Evolutionary conservation across 352 stramenopile species (phyloP), one percentile per base, ranked within the genome.

Genomic region (Achlya hypogyna): DNA sequence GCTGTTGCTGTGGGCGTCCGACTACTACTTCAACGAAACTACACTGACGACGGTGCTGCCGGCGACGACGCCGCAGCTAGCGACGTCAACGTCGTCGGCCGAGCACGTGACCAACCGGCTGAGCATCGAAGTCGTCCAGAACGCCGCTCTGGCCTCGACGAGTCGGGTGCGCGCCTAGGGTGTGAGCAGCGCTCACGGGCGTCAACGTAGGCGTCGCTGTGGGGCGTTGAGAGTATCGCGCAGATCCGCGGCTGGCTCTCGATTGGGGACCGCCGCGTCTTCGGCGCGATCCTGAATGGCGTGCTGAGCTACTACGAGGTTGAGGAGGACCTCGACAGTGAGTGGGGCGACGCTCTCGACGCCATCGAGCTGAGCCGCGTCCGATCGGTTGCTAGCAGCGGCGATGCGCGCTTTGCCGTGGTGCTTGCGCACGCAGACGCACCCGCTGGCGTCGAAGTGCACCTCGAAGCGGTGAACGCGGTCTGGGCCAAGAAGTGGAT

Each of bases 221-320:
- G 56, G 56, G n/a, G 16, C n/a, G 29, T 23, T 5, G 60, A 67
- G 2, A 58, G 29, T 29, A 42, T 58, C 45, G 84, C 77, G 1
- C 76, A 78, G 34, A 87, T 88, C 62, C 75, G 79, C 20, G 81
- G 82, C 16, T 84, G 82, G 49, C 76, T 95, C 27, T 73, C 86
- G 31, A 87, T 93, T 35, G 75, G 76, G 1, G 81, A 78, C 0
- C 73, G 59, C 27, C 76, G 72, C 14, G 82, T 91, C 3, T 95
- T 89, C 66, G 84, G 84, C 0, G 77, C 81, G 1, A 95, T 95
- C 35, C 82, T 83, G 0, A 88, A 82, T 38, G 84, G 84, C n/a
- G 78, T 95, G 9, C 91, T 95, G 62, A 87, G 84, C 34, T 95
- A 93, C 67, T 95, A 92, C 53, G 84, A 87, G n/a, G 79, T 80